Conservation (phyloP, 2,329 filamentous ascomycete species). For the Colletotrichum nymphaeae region DNA sequence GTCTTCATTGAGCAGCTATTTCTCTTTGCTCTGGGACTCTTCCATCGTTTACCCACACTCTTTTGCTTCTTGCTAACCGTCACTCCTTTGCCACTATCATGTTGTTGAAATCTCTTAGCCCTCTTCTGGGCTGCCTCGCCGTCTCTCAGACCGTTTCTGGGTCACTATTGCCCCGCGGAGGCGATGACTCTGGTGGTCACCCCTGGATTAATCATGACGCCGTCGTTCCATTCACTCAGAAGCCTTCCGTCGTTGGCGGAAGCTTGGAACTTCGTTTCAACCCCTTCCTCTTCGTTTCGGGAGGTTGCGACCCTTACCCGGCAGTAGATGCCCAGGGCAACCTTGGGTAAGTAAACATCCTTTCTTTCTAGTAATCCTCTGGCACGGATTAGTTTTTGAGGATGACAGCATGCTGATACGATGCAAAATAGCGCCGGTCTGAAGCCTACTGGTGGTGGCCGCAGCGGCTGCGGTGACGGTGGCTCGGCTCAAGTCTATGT, state of each 20-base stretch:
- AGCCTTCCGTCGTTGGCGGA: background rate
- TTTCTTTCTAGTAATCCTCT: background rate
- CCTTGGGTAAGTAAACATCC: background rate
- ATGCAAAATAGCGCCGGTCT: background rate
- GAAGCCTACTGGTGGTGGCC: background rate
- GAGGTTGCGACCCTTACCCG: background rate
- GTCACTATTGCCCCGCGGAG: background rate
- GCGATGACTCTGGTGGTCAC: background rate
- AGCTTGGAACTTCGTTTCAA: background rate
- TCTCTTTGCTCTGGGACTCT: background rate
- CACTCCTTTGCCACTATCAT: background rate
- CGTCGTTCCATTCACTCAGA: background rate
- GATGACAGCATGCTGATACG: background rate
- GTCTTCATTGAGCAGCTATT: background rate
- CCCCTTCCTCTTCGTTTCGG: background rate
- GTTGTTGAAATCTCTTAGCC: background rate
- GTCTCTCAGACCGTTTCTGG: background rate
- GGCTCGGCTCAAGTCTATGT: conserved; percentile 3
- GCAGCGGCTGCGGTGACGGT: background rate
- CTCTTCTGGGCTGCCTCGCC: background rate
- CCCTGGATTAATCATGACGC: background rate
- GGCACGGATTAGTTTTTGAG: background rate
- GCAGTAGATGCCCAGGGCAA: background rate
- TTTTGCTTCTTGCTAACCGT: background rate
- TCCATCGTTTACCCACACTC: background rate